These are phyloP conservation scores for Tylopilus sp. DNA, from an alignment of 768 basidiomycete genomes.

Conservation along the genomic window DNA sequence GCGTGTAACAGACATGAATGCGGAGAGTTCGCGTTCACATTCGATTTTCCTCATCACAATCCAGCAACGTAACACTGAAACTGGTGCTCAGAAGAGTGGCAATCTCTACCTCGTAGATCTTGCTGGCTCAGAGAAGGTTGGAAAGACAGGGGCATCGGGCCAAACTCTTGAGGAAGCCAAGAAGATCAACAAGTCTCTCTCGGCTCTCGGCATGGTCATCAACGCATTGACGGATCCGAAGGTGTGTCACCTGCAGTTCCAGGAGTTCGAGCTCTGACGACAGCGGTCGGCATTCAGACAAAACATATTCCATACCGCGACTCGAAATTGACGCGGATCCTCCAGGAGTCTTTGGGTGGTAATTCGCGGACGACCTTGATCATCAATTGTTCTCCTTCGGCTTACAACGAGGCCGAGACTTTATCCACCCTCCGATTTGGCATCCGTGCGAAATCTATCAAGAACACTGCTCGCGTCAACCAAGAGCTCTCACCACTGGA, in stretches of 20 bases:
- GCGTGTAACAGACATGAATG: conserved; percentile 85
- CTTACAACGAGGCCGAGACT: conserved; percentile 96
- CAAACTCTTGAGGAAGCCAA: conserved; percentile 99
- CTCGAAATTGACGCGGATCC: conserved; percentile 96
- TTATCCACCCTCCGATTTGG: conserved; percentile 97
- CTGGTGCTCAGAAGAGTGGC: conserved; percentile 93
- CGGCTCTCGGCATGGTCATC: conserved; percentile 98
- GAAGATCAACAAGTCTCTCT: conserved; percentile 99
- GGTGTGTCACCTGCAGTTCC: conserved; percentile 41
- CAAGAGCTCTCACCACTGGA: conserved; percentile 95
- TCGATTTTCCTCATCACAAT: conserved; percentile 99
- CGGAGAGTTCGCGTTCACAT: conserved; percentile 97
- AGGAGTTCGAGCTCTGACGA: conserved; percentile 3
- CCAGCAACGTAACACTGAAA: conserved; percentile 93
- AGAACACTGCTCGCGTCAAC: conserved; percentile 98
- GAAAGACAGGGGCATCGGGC: conserved; percentile 98
- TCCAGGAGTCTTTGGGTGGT: conserved; percentile 97
- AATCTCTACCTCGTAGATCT: conserved; percentile 97
- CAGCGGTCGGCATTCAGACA: conserved; percentile 47
- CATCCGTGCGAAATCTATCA: conserved; percentile 99
- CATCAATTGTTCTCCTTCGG: conserved; percentile 98
- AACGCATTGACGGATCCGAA: conserved; percentile 96
- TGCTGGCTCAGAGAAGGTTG: conserved; percentile 98
- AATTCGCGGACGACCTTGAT: conserved; percentile 96
- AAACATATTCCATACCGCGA: conserved; percentile 98